Percentiles rank a stretch among this genome's conserved stretches.
These are phyloP conservation scores for Phytophthora syringae DNA, from an alignment of 352 stramenopile genomes.

Conservation along the genomic window DNA sequence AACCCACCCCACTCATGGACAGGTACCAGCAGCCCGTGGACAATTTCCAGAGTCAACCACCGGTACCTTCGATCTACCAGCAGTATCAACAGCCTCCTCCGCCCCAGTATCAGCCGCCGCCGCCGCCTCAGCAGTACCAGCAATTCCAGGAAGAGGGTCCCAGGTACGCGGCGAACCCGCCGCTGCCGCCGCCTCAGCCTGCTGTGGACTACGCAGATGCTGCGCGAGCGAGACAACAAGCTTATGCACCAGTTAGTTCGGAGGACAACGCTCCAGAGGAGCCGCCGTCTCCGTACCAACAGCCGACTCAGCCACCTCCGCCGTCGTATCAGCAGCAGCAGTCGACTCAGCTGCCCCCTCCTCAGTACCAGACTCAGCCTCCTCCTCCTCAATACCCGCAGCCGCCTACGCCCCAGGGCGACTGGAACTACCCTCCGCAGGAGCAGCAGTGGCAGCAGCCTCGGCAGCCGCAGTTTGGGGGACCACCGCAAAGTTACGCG, in stretches of 20 bases:
- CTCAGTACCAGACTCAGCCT: no score
- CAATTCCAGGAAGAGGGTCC: slow-evolving; percentile 27
- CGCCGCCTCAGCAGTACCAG: slow-evolving; percentile 15
- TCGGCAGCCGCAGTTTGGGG: slow-evolving; percentile 18
- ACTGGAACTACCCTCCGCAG: slow-evolving; percentile 23
- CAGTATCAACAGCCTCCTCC: slow-evolving; percentile 18
- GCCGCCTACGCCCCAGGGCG: slow-evolving; percentile 12
- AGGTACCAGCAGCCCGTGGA: slow-evolving; percentile 22
- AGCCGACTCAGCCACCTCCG: slow-evolving; percentile 22
- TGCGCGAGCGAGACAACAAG: slow-evolving; percentile 42
- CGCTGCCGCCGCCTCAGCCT: slow-evolving; percentile 14
- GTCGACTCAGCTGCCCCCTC: no score
- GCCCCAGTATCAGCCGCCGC: slow-evolving; percentile 8
- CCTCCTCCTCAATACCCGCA: no score
- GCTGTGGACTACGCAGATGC: slow-evolving; percentile 41
- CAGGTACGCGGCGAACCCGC: slow-evolving; percentile 24
- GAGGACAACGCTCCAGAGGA: slow-evolving; percentile 10
- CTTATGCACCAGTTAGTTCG: slow-evolving; percentile 40
- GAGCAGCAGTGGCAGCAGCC: slow-evolving; percentile 21
- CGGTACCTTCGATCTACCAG: neutral
- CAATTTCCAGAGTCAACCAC: slow-evolving; percentile 26
- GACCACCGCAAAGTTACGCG: slow-evolving; percentile 10
- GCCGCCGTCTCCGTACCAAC: slow-evolving; percentile 5
- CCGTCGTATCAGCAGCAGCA: slow-evolving; percentile 12
- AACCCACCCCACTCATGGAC: slow-evolving; percentile 16